phyloP scores from a whole-genome alignment of 192 early-diverging fungal genomes.

The Gorgonomyces haynaldii region DNA sequence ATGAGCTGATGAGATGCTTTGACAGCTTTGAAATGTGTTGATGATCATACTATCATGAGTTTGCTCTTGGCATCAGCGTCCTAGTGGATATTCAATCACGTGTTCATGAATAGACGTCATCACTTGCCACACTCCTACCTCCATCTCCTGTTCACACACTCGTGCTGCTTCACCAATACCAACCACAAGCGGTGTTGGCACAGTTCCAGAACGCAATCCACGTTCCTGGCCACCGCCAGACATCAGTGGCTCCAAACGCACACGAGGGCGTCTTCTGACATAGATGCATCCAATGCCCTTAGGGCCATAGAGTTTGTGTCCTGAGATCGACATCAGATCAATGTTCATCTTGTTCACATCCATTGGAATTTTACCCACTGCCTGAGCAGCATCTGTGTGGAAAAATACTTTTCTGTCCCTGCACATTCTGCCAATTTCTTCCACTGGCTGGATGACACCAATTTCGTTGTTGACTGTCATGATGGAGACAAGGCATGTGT shows the following conservation, averaged over 20 bases:
- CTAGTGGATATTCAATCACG: constrained; percentile 3
- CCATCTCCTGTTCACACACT: constrained; percentile 68
- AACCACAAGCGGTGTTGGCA: constrained; percentile 78
- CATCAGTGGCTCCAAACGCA: constrained; percentile 80
- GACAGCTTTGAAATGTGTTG: constrained; percentile 61
- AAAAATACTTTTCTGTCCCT: constrained; percentile 83
- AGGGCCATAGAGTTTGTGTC: constrained; percentile 97
- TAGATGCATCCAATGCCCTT: constrained; percentile 92
- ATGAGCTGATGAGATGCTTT: constrained; percentile 65
- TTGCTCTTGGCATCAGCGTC: background rate
- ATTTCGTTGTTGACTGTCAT: constrained; percentile 99
- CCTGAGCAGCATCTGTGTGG: constrained; percentile 95
- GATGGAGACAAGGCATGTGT: constrained; percentile 82
- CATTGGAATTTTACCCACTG: constrained; percentile 87
- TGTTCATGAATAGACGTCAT: constrained; percentile 12
- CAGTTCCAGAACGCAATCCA: constrained; percentile 86
- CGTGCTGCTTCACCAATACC: constrained; percentile 83
- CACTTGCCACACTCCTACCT: constrained; percentile 31
- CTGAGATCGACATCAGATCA: constrained; percentile 91
- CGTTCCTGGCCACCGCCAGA: constrained; percentile 95
- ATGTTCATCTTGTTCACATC: constrained; percentile 87
- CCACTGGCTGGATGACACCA: constrained; percentile 88
- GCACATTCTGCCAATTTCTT: constrained; percentile 75
- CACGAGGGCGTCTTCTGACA: constrained; percentile 84
- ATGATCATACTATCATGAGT: constrained; percentile 61